Evolutionary conservation across 129 eudicot genomes (phyloP).

Genomic region (Scalesia atractyloides): DNA sequence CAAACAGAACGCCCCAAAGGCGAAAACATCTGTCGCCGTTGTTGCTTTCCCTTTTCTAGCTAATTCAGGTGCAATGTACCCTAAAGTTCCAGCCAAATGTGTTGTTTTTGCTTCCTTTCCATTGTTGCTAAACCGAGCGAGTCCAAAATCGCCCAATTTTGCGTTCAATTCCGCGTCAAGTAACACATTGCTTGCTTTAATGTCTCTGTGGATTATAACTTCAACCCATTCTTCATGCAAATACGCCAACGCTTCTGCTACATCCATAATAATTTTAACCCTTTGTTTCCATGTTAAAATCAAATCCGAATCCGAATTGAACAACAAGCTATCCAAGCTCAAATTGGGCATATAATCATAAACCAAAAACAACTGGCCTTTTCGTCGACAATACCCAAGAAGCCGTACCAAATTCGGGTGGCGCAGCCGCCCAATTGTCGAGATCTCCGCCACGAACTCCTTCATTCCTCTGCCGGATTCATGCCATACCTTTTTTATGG

Average conservation of each 20-base stretch:
- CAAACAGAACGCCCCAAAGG: slow-evolving; percentile 46
- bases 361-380: slow-evolving; percentile 43
- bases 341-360: slow-evolving; percentile 49
- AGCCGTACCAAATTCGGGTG: slow-evolving; percentile 49
- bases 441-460: slow-evolving; percentile 51
- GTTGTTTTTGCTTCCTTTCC: slow-evolving; percentile 45
- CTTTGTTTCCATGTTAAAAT: slow-evolving; percentile 42
- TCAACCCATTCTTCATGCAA: slow-evolving; percentile 53
- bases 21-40: slow-evolving; percentile 41
- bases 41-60: slow-evolving; percentile 52
- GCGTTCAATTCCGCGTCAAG: slow-evolving; percentile 40
- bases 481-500: slow-evolving; percentile 53
- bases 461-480: slow-evolving; percentile 54
- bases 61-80: slow-evolving; percentile 49
- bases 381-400: slow-evolving; percentile 49
- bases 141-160: slow-evolving; percentile 48
- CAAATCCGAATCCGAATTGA: slow-evolving; percentile 12
- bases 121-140: slow-evolving; percentile 40
- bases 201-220: slow-evolving; percentile 45
- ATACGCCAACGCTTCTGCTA: slow-evolving; percentile 44
- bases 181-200: slow-evolving; percentile 49
- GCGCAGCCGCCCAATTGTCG: slow-evolving; percentile 44
- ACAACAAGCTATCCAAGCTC: slow-evolving; percentile 38
- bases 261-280: slow-evolving; percentile 34
- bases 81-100: slow-evolving; percentile 46